These are phyloP conservation scores for Secale cereale DNA, from an alignment of 176 grass and related monocot species.

Conservation along the genomic window DNA sequence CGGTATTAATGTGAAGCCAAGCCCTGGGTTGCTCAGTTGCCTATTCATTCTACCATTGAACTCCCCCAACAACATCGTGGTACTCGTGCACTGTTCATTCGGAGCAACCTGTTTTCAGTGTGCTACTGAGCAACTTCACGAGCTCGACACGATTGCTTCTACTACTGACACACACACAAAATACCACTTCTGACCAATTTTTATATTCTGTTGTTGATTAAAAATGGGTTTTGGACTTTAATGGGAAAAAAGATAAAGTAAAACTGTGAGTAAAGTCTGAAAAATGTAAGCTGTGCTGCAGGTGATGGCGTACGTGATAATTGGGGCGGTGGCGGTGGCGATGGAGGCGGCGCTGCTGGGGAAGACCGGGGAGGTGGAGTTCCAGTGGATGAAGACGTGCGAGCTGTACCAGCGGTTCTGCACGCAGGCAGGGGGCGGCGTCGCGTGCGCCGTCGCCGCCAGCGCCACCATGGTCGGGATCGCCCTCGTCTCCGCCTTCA, in stretches of 20 bases:
- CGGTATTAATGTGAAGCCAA: neutral
- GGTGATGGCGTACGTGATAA: conserved; percentile 64
- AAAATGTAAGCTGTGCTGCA: neutral
- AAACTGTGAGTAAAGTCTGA: neutral
- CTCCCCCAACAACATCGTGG: neutral
- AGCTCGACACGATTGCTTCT: neutral
- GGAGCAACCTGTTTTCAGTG: neutral
- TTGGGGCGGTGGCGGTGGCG: conserved; percentile 56
- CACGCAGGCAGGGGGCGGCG: conserved; percentile 43
- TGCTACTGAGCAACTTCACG: neutral
- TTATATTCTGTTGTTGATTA: neutral
- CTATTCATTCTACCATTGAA: neutral
- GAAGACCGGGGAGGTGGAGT: conserved; percentile 61
- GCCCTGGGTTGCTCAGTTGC: conserved; percentile 16
- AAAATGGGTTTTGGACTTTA: no score
- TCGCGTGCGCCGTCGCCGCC: conserved; percentile 49
- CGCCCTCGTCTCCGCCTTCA: conserved; percentile 74
- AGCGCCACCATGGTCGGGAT: conserved; percentile 43
- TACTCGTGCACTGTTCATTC: neutral
- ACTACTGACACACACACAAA: neutral
- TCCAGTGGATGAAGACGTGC: conserved; percentile 97
- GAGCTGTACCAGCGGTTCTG: conserved; percentile 77
- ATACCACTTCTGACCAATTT: neutral
- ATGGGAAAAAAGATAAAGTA: no score
- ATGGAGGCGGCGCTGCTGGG: conserved; percentile 51